Conservation (phyloP, 2,329 filamentous ascomycete species). For the Alternaria atra region DNA sequence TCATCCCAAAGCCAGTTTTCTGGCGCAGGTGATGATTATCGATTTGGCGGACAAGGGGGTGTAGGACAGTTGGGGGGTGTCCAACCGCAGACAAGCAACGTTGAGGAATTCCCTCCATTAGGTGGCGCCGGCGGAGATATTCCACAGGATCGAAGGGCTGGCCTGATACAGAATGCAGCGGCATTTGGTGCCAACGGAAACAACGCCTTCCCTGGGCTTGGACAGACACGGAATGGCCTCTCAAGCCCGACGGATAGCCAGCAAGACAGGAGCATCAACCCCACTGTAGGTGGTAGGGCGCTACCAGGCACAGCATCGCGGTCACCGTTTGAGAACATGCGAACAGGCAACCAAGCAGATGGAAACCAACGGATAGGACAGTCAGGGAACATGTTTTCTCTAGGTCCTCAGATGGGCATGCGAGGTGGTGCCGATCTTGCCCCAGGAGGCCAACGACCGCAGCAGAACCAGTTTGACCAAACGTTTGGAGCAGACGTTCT, state of each 20-base stretch:
- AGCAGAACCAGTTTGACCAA: conserved; percentile 45
- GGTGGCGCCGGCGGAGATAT: conserved; percentile 63
- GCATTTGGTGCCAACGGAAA: conserved; percentile 51
- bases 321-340: conserved; percentile 45
- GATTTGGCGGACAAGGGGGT: conserved; percentile 65
- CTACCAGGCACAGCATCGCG: conserved; percentile 38
- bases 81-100: conserved; percentile 65
- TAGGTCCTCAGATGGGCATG: conserved; percentile 40
- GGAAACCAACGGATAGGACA: conserved; percentile 39
- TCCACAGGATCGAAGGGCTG: conserved; percentile 59
- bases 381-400: conserved; percentile 41
- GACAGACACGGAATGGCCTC: conserved; percentile 56
- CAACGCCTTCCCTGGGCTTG: conserved; percentile 53
- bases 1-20: conserved; percentile 61
- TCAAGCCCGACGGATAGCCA: conserved; percentile 51
- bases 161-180: conserved; percentile 61
- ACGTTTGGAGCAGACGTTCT: conserved; percentile 41
- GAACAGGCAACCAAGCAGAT: conserved; percentile 48
- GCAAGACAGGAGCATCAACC: conserved; percentile 44
- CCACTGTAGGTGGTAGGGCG: conserved; percentile 42
- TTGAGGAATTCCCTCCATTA: conserved; percentile 69
- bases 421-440: conserved; percentile 33
- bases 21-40: conserved; percentile 63
- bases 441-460: conserved; percentile 39
- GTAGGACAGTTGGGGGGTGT: conserved; percentile 60